phyloP scores from a whole-genome alignment of 1,284 basidiomycete species.

The Ganoderma lucidum region DNA sequence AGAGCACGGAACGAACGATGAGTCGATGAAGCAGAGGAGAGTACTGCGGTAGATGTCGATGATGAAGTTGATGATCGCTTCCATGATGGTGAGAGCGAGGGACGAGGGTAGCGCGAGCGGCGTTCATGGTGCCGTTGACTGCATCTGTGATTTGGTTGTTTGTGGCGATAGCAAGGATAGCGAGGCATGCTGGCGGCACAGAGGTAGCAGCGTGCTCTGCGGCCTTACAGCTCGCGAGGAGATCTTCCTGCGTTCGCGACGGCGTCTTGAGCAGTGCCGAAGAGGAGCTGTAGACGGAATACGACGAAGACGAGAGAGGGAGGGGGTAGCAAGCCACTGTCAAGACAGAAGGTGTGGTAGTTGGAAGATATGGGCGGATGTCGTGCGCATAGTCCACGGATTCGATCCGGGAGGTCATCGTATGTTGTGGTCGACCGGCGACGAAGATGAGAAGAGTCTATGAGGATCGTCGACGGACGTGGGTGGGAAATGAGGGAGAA shows the following conservation, averaged over 20 bases:
- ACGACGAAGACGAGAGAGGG: constrained; percentile 85
- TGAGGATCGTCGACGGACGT: constrained; percentile 39
- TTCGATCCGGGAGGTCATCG: constrained; percentile 47
- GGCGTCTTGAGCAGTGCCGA: constrained; percentile 71
- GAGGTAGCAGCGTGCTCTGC: constrained; percentile 85
- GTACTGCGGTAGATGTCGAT: constrained; percentile 92
- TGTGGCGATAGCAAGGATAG: constrained; percentile 83
- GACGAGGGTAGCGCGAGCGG: constrained; percentile 76
- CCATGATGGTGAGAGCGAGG: constrained; percentile 82
- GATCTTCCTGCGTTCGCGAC: constrained; percentile 72
- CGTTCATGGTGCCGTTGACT: constrained; percentile 82
- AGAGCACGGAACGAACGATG: constrained; percentile 83
- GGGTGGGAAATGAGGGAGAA: constrained; percentile 34
- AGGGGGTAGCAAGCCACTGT: constrained; percentile 90
- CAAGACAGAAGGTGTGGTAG: constrained; percentile 84
- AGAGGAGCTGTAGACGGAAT: constrained; percentile 79
- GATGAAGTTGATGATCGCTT: constrained; percentile 90
- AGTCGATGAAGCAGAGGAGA: constrained; percentile 91
- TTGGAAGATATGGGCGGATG: constrained; percentile 85
- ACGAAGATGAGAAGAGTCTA: constrained; percentile 43
- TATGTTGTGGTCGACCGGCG: constrained; percentile 56
- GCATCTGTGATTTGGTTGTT: constrained; percentile 82
- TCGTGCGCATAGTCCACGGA: constrained; percentile 52
- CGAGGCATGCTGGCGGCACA: constrained; percentile 85
- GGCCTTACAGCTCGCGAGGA: constrained; percentile 83